Evolutionary conservation across 805 yeast species (phyloP).

Genomic region (Ogataea methanolica): DNA sequence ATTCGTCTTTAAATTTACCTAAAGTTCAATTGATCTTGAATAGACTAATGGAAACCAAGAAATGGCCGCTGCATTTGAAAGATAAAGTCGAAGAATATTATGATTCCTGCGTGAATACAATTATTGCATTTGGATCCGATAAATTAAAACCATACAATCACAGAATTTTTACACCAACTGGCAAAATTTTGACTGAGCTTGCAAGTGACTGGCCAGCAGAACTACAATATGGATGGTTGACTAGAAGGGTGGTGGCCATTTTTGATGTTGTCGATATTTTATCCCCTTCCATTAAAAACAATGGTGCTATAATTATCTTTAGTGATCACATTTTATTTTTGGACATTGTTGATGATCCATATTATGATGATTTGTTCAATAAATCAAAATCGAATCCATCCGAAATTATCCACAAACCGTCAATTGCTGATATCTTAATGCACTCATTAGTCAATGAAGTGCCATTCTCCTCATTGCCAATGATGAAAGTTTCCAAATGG

Average conservation of each 20-base stretch:
- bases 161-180: slow-evolving; percentile 85
- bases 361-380: slow-evolving; percentile 24
- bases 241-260: slow-evolving; percentile 79
- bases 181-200: slow-evolving; percentile 78
- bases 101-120: slow-evolving; percentile 54
- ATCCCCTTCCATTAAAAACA: slow-evolving; percentile 25
- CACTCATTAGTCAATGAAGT: slow-evolving; percentile 84
- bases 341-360: slow-evolving; percentile 42
- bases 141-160: slow-evolving; percentile 47
- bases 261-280: slow-evolving; percentile 34
- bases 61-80: slow-evolving; percentile 34
- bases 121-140: slow-evolving; percentile 75
- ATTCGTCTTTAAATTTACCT: slow-evolving; percentile 67
- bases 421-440: slow-evolving; percentile 78
- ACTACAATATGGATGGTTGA: slow-evolving; percentile 83
- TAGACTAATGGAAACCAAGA: slow-evolving; percentile 49
- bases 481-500: slow-evolving; percentile 65
- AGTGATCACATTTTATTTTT: slow-evolving; percentile 74
- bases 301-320: slow-evolving; percentile 67
- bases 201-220: slow-evolving; percentile 87
- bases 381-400: slow-evolving; percentile 4
- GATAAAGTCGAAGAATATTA: slow-evolving; percentile 38
- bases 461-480: slow-evolving; percentile 65
- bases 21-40: slow-evolving; percentile 64
- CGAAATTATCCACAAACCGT: slow-evolving; percentile 39